These are phyloP conservation scores for Rhodotorula taiwanensis DNA, from an alignment of 768 basidiomycete species.

Conservation along the genomic window DNA sequence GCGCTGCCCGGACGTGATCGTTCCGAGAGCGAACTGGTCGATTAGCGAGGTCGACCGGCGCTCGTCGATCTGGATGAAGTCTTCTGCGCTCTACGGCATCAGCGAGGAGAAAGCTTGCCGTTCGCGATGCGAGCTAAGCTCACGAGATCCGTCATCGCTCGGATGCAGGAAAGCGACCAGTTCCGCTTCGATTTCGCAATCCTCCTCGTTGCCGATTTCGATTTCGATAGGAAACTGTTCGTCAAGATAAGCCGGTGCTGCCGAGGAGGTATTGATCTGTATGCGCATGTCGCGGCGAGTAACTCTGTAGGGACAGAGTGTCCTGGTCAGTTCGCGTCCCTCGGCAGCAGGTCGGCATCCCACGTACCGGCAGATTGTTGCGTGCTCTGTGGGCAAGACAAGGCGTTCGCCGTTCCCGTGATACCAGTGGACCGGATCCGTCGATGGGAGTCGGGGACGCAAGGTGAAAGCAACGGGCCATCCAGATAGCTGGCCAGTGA, in stretches of 20 bases:
- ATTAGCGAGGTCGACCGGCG: slow-evolving; percentile 62
- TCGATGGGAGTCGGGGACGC: not conserved
- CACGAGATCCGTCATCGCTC: slow-evolving; percentile 48
- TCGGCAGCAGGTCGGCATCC: not conserved
- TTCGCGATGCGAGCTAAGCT: slow-evolving; percentile 62
- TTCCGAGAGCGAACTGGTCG: slow-evolving; percentile 64
- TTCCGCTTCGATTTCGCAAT: slow-evolving; percentile 59
- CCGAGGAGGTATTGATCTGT: slow-evolving; percentile 54
- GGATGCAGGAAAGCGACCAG: slow-evolving; percentile 72
- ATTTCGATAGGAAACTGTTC: slow-evolving; percentile 72
- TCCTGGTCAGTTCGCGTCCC: not conserved
- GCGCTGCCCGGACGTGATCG: slow-evolving; percentile 56
- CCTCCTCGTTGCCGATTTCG: slow-evolving; percentile 64
- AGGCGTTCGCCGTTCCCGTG: no score
- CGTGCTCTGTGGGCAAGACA: slow-evolving; percentile 7
- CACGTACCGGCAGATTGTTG: slow-evolving; percentile 35
- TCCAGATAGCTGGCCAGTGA: not conserved
- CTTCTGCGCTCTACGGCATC: slow-evolving; percentile 32
- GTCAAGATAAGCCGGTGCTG: slow-evolving; percentile 66
- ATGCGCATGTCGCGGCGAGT: slow-evolving; percentile 57
- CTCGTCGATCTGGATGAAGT: slow-evolving; percentile 52
- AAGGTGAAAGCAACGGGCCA: slow-evolving; percentile 5
- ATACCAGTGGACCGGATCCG: no score
- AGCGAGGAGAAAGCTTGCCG: not conserved
- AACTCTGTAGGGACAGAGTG: slow-evolving; percentile 37